Conservation (phyloP, 352 stramenopile genomes). For the Thalassiosira mediterranea region DNA sequence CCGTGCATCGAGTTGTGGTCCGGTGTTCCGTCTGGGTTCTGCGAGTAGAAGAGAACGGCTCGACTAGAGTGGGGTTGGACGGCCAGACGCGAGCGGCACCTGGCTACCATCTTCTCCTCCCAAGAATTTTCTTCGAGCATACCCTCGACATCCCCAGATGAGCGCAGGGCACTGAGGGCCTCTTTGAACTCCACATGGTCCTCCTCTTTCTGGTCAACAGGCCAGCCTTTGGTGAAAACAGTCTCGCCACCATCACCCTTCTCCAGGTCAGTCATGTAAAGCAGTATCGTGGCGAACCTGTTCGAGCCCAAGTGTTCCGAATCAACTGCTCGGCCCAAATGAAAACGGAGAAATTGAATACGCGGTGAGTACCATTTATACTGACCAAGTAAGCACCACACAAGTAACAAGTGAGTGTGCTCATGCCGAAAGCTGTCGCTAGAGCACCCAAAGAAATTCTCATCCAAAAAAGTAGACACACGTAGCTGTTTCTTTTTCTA, state of each 20-base stretch:
- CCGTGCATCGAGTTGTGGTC: slow-evolving; percentile 90
- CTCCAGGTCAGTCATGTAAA: slow-evolving; percentile 82
- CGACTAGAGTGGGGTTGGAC: slow-evolving; percentile 84
- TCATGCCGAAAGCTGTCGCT: no score
- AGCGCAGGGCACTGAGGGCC: slow-evolving; percentile 31
- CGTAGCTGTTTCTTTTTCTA: no score
- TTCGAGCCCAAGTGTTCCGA: slow-evolving; percentile 83
- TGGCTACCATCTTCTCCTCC: slow-evolving; percentile 83
- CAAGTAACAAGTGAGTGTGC: no score
- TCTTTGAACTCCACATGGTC: slow-evolving; percentile 12
- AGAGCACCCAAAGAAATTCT: no score
- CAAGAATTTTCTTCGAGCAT: slow-evolving; percentile 69
- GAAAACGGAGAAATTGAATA: no score
- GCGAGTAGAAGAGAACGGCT: slow-evolving; percentile 97
- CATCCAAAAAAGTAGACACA: no score
- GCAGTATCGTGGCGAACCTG: slow-evolving; percentile 80
- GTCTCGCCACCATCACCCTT: slow-evolving; percentile 79
- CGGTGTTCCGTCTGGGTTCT: slow-evolving; percentile 91
- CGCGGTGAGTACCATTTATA: no score
- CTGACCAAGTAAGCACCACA: no score
- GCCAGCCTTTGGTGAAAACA: slow-evolving; percentile 70
- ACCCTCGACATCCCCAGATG: slow-evolving; percentile 43
- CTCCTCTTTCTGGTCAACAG: slow-evolving; percentile 28
- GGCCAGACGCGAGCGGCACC: slow-evolving; percentile 74
- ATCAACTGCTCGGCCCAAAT: slow-evolving; percentile 23